A percentile compares a stretch with the other conserved stretches of the same genome.
phyloP scores from a whole-genome alignment of 2,329 filamentous ascomycete species.

The Neofusicoccum parvum region DNA sequence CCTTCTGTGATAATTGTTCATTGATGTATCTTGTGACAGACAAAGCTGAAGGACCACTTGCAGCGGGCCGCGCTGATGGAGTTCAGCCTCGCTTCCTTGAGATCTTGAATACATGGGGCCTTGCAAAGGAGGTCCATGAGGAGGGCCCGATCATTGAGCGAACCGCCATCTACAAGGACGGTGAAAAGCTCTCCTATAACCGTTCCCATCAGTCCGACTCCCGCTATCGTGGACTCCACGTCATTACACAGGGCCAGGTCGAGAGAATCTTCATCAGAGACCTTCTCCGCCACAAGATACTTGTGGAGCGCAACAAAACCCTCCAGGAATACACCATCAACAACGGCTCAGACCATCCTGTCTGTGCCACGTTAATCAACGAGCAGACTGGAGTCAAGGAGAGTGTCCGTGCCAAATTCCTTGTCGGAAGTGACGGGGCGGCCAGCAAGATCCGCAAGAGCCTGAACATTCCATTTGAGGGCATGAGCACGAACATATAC shows the following conservation, averaged over 20 bases:
- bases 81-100: constrained; percentile 28
- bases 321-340: constrained; percentile 25
- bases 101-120: constrained; percentile 25
- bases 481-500: constrained; percentile 36
- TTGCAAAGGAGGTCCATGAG: constrained; percentile 34
- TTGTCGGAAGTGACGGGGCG: constrained; percentile 37
- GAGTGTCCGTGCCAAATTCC: constrained; percentile 33
- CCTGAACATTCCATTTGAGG: constrained; percentile 33
- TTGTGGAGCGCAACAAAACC: constrained; percentile 34
- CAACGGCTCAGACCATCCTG: neutral
- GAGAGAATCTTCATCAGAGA: constrained; percentile 43
- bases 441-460: constrained; percentile 35
- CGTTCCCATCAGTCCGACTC: constrained; percentile 37
- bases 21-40: constrained; percentile 19
- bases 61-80: constrained; percentile 33
- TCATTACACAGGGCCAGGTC: constrained; percentile 42
- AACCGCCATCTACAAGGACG: constrained; percentile 35
- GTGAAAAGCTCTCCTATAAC: constrained; percentile 31
- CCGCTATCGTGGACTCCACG: constrained; percentile 38
- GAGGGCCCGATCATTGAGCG: constrained; percentile 38
- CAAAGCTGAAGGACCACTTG: constrained; percentile 32
- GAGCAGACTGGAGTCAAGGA: constrained; percentile 28
- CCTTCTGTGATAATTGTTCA: no score
- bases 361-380: constrained; percentile 23
- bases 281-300: constrained; percentile 33